Conservation (phyloP, 352 stramenopile genomes). For the Halophytophthora batemanensis region DNA sequence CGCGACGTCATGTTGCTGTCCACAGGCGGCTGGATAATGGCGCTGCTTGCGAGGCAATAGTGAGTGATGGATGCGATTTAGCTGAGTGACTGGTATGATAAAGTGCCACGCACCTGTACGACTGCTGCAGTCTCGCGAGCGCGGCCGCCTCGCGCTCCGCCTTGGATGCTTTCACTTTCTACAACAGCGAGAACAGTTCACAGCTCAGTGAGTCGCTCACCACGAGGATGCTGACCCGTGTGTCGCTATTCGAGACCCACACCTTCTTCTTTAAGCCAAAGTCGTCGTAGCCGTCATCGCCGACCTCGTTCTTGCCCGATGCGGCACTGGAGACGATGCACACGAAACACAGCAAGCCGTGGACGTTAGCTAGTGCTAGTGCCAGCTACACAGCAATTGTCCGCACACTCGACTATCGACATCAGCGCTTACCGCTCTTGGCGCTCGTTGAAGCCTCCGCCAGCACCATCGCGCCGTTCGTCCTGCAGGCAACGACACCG, state of each 20-base stretch:
- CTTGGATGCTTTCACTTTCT: conserved; percentile 70
- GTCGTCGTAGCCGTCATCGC: conserved; percentile 85
- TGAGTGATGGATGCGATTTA: not conserved
- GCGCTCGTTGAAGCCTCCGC: conserved; percentile 82
- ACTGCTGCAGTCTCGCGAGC: conserved; percentile 73
- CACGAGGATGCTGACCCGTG: not conserved
- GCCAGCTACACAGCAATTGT: not conserved
- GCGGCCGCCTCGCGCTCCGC: conserved; percentile 79
- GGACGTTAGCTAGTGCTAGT: not conserved
- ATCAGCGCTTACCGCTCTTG: conserved; percentile 67
- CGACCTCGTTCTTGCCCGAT: conserved; percentile 73
- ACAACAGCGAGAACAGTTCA: conserved; percentile 3
- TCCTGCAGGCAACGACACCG: conserved; percentile 31
- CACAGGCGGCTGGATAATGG: conserved; percentile 43
- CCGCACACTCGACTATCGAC: not conserved
- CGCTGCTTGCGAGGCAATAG: conserved; percentile 19
- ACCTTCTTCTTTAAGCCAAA: conserved; percentile 86
- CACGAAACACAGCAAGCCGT: conserved; percentile 3
- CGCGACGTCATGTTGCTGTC: conserved; percentile 9
- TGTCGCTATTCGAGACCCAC: not conserved
- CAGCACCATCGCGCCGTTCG: conserved; percentile 72
- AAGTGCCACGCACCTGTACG: conserved; percentile 51
- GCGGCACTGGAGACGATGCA: conserved; percentile 36
- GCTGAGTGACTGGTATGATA: not conserved
- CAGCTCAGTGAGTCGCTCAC: not conserved